Base-by-base conservation (phyloP, 495 filamentous ascomycete species). In the Tricharina praecox region DNA sequence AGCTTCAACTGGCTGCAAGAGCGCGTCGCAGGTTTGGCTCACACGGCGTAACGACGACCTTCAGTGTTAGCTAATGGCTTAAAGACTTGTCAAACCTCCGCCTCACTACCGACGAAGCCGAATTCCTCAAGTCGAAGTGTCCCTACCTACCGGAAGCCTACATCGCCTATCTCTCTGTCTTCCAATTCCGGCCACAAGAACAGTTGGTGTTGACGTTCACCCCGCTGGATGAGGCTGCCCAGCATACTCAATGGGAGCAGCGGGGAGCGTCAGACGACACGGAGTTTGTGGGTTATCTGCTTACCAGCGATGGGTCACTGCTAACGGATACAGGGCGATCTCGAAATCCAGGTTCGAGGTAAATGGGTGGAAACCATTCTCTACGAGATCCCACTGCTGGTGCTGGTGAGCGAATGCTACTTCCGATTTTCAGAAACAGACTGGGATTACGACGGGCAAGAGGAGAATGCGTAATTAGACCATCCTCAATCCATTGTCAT, bases 301-400 rank as follows among this genome's bases (percentile, higher is more conserved):
- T n/a, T n/a, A n/a, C n/a, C n/a, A n/a, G n/a, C n/a, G n/a, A n/a
- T n/a, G n/a, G n/a, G n/a, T n/a, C n/a, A n/a, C n/a, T n/a, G 19
- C 38, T 42, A 9, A 26, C 20, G 26, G 30, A 5, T 20, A 2
- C 38, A 60, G 32, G 92, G 92, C 20, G 77, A 81, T 45, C 53
- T 95, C 34, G 66, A 77, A 52, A 75, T 95, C 47, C 60, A 74
- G 19, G 73, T 87, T 48, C 74, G 75, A 54, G 90, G 90, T 16
- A 70, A 76, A 43, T 97, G 90, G 90, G 71, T 85, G 5, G 88
- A 95, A 41, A 93, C 90, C 0, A 97, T 97, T 39, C 75, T 97
- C 40, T 97, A 97, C 63, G 90, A 97, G 66, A 93, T 96, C 49
- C 92, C 90, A 0, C 69, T 97, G 20, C 74, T 97, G 16, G 83